phyloP scores from a whole-genome alignment of 192 early-diverging fungal genomes.

The Backusella luteola region DNA sequence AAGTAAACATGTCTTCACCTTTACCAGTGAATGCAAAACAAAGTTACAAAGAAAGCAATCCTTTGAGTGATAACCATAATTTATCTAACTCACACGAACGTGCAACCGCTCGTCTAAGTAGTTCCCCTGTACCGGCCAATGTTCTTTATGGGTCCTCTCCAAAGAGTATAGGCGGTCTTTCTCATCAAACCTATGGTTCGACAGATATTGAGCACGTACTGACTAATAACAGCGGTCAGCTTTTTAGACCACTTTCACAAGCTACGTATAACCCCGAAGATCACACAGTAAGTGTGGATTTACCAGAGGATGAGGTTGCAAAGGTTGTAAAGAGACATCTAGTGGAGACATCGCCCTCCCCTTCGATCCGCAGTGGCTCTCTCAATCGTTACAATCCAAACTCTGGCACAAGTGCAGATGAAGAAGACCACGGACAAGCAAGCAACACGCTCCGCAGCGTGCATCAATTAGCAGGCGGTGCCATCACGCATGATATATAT shows the following conservation, averaged over 20 bases:
- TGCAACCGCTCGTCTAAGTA: background rate
- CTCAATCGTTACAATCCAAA: background rate
- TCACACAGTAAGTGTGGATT: slow-evolving; percentile 21
- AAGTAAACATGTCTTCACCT: slow-evolving; percentile 11
- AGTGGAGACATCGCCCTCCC: slow-evolving; percentile 48
- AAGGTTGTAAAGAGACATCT: slow-evolving; percentile 65
- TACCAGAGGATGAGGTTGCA: slow-evolving; percentile 49
- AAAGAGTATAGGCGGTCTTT: slow-evolving; percentile 1
- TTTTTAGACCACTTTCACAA: background rate
- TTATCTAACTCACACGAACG: background rate
- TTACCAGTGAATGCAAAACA: slow-evolving; percentile 11
- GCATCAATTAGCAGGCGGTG: slow-evolving; percentile 66
- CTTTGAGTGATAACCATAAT: background rate
- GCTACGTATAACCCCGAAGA: slow-evolving; percentile 5
- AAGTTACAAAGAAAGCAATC: background rate
- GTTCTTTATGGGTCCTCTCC: background rate
- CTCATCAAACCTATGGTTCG: background rate
- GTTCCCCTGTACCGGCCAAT: background rate
- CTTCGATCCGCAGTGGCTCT: slow-evolving; percentile 12
- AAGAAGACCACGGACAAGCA: background rate
- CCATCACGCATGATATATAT: slow-evolving; percentile 87
- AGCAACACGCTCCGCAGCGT: slow-evolving; percentile 31
- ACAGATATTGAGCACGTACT: background rate
- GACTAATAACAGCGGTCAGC: background rate
- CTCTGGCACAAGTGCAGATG: background rate